phyloP scores from a whole-genome alignment of 495 filamentous ascomycete species.

The Trypethelium eluteriae region DNA sequence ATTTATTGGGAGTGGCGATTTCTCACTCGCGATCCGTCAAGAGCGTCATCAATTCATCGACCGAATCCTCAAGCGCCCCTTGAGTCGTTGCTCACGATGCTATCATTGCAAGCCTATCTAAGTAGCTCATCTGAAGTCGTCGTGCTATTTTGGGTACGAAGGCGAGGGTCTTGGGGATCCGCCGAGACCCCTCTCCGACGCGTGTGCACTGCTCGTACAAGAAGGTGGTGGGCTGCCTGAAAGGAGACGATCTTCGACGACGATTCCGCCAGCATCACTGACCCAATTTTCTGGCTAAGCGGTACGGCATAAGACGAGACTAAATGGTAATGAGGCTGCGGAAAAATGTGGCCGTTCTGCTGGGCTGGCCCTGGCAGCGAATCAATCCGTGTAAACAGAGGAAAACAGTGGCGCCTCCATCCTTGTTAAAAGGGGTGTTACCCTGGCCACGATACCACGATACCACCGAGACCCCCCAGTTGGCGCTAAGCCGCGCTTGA shows the following conservation, averaged over 20 bases:
- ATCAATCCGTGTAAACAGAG: not conserved
- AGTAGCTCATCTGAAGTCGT: not conserved
- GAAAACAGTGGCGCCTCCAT: not conserved
- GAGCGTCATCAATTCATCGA: not conserved
- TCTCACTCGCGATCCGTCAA: not conserved
- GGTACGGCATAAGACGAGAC: not conserved
- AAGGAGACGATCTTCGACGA: not conserved
- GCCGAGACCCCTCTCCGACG: constrained; percentile 5
- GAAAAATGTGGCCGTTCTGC: too few relatives aligned
- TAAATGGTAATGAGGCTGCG: not conserved
- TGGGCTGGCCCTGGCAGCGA: not conserved
- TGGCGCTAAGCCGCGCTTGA: not conserved
- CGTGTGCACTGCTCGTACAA: not conserved
- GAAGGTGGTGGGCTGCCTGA: not conserved
- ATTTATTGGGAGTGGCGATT: constrained; percentile 10
- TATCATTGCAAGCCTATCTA: not conserved
- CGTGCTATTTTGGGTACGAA: not conserved
- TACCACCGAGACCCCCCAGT: not conserved
- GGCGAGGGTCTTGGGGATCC: not conserved
- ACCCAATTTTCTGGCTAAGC: not conserved
- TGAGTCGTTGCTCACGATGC: not conserved
- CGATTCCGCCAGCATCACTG: not conserved
- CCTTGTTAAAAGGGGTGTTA: not conserved
- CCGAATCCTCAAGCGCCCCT: not conserved
- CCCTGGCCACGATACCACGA: not conserved